Percentiles rank a stretch among this genome's conserved stretches.
Conservation (phyloP, 192 early-diverging fungal species). For the Entomortierella parvispora region DNA sequence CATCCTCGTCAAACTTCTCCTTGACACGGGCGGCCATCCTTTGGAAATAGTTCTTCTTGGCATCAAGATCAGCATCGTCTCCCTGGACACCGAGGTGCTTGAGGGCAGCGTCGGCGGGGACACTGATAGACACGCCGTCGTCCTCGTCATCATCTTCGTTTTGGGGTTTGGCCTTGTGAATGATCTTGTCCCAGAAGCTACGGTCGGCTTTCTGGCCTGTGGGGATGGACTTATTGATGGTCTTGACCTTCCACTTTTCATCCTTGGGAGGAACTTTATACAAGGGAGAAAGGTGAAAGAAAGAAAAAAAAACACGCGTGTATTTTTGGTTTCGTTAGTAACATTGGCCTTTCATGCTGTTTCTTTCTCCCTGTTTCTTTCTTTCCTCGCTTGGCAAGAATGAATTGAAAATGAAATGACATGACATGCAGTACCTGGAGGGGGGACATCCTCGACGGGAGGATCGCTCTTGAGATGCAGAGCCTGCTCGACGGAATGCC, state of each 20-base stretch:
- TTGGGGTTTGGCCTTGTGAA: constrained; percentile 15
- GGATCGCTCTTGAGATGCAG: constrained; percentile 35
- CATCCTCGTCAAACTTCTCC: constrained; percentile 49
- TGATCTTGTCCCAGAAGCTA: constrained; percentile 42
- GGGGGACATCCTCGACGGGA: constrained; percentile 31
- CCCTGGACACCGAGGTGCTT: constrained; percentile 34
- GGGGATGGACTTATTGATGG: constrained; percentile 37
- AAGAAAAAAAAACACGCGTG: not conserved
- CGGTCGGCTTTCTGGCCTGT: constrained; percentile 20
- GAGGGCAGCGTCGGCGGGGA: constrained; percentile 43
- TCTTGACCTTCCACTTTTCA: constrained; percentile 48
- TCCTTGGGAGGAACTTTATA: constrained; percentile 39
- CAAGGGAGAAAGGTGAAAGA: not conserved
- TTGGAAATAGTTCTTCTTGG: constrained; percentile 45
- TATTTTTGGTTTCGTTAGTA: too few species aligned
- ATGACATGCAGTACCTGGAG: constrained; percentile 16
- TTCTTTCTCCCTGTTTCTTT: not conserved
- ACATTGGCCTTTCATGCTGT: not conserved
- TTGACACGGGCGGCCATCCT: constrained; percentile 42
- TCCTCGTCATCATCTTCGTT: constrained; percentile 12
- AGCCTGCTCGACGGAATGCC: constrained; percentile 34
- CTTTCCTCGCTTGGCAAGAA: too few species aligned
- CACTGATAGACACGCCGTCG: constrained; percentile 32
- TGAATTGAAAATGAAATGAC: not conserved
- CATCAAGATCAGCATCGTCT: constrained; percentile 20